Evolutionary conservation across 1,139 yeast genomes (phyloP).

Genomic region (Hemisphaericaspora lyxosophila): DNA sequence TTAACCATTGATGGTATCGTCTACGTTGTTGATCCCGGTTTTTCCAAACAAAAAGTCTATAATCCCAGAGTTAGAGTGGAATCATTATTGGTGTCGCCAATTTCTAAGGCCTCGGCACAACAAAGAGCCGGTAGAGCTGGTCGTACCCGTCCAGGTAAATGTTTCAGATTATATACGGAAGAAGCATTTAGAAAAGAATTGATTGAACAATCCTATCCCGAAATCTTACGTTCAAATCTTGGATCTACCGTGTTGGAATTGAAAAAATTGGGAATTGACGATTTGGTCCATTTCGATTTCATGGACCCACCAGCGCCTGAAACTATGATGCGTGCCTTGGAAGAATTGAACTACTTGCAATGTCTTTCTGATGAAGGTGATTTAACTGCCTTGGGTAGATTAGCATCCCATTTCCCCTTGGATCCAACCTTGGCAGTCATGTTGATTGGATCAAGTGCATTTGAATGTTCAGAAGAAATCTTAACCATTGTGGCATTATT

Average conservation of each 20-base stretch:
- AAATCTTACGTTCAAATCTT: constrained; percentile 84
- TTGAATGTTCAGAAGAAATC: constrained; percentile 84
- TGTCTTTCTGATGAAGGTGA: constrained; percentile 93
- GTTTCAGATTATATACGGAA: constrained; percentile 93
- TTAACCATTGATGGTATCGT: constrained; percentile 97
- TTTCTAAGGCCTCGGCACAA: constrained; percentile 95
- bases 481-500: constrained; percentile 86
- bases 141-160: constrained; percentile 98
- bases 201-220: constrained; percentile 94
- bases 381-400: constrained; percentile 81
- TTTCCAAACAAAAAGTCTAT: constrained; percentile 93
- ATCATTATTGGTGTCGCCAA: constrained; percentile 90
- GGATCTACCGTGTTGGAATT: constrained; percentile 90
- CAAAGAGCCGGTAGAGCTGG: constrained; percentile 99
- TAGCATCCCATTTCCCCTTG: constrained; percentile 90
- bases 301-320: constrained; percentile 99
- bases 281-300: constrained; percentile 94
- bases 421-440: constrained; percentile 95
- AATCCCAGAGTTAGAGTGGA: constrained; percentile 96
- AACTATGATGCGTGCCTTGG: constrained; percentile 98
- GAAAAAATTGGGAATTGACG: constrained; percentile 92
- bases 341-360: constrained; percentile 85
- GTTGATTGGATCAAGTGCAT: constrained; percentile 84
- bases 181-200: constrained; percentile 94
- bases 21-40: constrained; percentile 96